Evolutionary conservation across 2,329 filamentous ascomycete genomes (phyloP), one percentile per base, ranked within the genome.

Genomic region (Xylariaceae sp.): DNA sequence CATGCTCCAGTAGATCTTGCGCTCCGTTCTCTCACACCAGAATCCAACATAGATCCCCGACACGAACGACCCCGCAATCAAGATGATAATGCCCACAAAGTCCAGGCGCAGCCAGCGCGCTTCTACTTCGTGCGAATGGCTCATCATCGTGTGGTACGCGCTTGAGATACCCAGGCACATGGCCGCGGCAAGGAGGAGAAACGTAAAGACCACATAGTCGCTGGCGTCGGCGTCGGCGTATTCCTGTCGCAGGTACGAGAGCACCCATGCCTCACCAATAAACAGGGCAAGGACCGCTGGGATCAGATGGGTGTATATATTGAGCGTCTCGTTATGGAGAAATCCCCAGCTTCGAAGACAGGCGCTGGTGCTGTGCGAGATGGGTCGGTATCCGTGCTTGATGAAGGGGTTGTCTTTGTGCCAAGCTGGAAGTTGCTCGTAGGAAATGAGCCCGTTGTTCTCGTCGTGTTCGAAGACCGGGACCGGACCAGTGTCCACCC

Each of bases 271-370:
- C 68, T 64, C 72, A 62, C 60, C 73, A 18, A 78, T 61, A 11
- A 68, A 55, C 17, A 70, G 61, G 9, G 66, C 62, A 2, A 78
- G 75, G 44, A 80, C 62, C 1, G 80, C 77, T 0, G 83, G 83
- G 34, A 87, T 63, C 10, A 89, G 78, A 71, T 89, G 87, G 1
- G 84, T 80, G 72, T 86, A 89, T 67, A 89, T 88, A 72, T 89
- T 89, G 55, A 68, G 34, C 3, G 65, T 70, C 61, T 73, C 69
- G 51, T 75, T 88, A 75, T 89, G 85, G n/a, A 88, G 67, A 72
- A 86, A 84, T 56, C 77, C 71, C 45, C 88, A 74, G 18, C 81
- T 85, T 49, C 77, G 73, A 57, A 83, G 75, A 47, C 83, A 88
- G 51, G 75, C 77, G 8, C 67, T 59, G 70, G 83, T 84, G 0